phyloP scores from a whole-genome alignment of 495 filamentous ascomycete species.

The Aspergillus steynii region DNA sequence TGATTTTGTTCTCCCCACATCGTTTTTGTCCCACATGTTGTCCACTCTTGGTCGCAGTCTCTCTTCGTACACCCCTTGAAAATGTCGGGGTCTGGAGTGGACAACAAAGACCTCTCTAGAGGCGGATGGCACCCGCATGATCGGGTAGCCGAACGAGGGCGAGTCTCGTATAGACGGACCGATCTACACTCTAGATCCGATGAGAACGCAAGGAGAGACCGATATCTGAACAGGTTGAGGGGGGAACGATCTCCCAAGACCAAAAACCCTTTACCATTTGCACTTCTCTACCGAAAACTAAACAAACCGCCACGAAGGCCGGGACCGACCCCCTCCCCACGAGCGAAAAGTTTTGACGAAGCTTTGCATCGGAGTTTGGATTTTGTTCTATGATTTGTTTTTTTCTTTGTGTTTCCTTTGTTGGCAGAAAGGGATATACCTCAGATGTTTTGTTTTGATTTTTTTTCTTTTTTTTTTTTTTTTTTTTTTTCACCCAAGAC shows the following conservation, averaged over 20 bases:
- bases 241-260: neutral
- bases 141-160: neutral
- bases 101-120: neutral
- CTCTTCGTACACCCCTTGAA: neutral
- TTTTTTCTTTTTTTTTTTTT: neutral
- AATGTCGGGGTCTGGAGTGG: neutral
- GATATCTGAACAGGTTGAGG: neutral
- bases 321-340: neutral
- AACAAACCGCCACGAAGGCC: neutral
- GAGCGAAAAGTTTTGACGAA: constrained; percentile 4
- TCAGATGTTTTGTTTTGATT: constrained; percentile 1
- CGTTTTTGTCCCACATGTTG: neutral
- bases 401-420: constrained; percentile 4
- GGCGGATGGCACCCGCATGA: neutral
- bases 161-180: neutral
- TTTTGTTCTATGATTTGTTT: neutral
- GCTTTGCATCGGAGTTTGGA: constrained; percentile 3
- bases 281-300: neutral
- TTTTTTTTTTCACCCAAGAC: neutral
- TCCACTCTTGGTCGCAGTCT: neutral
- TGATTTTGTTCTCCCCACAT: neutral
- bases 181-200: neutral
- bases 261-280: neutral
- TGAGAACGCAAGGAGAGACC: neutral
- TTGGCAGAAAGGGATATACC: constrained; percentile 5